Percentiles rank a stretch among this genome's conserved stretches.
phyloP scores from a whole-genome alignment of 2,329 filamentous ascomycete genomes.

The Fusarium buxicola region DNA sequence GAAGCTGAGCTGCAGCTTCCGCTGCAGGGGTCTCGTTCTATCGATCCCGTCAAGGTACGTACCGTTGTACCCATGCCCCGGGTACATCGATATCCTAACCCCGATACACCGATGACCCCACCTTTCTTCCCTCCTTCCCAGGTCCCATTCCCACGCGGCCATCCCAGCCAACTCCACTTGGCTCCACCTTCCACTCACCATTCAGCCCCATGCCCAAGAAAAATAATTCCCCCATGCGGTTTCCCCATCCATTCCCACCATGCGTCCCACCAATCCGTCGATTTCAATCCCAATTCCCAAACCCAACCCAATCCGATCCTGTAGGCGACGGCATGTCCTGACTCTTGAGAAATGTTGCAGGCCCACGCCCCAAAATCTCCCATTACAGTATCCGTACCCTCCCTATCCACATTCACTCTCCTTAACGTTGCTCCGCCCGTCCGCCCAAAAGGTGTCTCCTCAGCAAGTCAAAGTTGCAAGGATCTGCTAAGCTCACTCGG shows the following conservation, averaged over 20 bases:
- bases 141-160: slow-evolving; percentile 41
- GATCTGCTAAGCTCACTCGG: slow-evolving; percentile 41
- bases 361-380: slow-evolving; percentile 1
- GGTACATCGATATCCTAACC: slow-evolving; percentile 30
- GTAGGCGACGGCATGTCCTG: no score
- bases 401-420: slow-evolving; percentile 10
- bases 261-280: slow-evolving; percentile 5
- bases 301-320: slow-evolving; percentile 18
- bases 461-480: slow-evolving; percentile 39
- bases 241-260: slow-evolving; percentile 38
- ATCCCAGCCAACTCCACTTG: slow-evolving; percentile 31
- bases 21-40: slow-evolving; percentile 30
- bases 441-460: slow-evolving; percentile 25
- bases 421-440: slow-evolving; percentile 35
- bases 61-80: slow-evolving; percentile 13
- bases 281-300: slow-evolving; percentile 2
- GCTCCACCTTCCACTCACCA: slow-evolving; percentile 34
- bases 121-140: slow-evolving; percentile 29
- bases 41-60: slow-evolving; percentile 32
- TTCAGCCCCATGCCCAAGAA: slow-evolving; percentile 43
- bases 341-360: slow-evolving; percentile 21
- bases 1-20: slow-evolving; percentile 40
- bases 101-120: slow-evolving; percentile 43
- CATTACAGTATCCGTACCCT: no score
- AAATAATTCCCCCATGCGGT: slow-evolving; percentile 40